Conservation (phyloP, 352 stramenopile species). For the Achlya hypogyna region DNA sequence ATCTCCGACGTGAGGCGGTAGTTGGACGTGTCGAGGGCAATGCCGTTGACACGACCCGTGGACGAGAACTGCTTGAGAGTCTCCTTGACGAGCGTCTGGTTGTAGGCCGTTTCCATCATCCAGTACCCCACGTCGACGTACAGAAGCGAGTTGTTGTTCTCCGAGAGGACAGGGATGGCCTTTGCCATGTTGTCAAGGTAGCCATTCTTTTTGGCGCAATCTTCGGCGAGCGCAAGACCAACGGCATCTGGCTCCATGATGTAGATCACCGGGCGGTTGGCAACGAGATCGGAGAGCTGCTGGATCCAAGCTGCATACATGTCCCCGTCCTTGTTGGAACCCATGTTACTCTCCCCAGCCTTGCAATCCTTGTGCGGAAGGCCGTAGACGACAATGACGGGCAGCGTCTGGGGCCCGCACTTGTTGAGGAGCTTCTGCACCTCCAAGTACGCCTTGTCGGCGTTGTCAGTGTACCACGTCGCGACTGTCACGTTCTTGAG, state of each 20-base stretch:
- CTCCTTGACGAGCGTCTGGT: slow-evolving; percentile 26
- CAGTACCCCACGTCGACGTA: slow-evolving; percentile 62
- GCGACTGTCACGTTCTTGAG: slow-evolving; percentile 50
- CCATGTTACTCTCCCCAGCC: slow-evolving; percentile 28
- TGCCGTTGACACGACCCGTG: slow-evolving; percentile 37
- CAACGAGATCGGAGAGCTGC: slow-evolving; percentile 32
- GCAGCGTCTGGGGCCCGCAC: slow-evolving; percentile 26
- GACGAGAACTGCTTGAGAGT: slow-evolving; percentile 32
- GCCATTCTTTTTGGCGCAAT: slow-evolving; percentile 28
- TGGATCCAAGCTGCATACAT: slow-evolving; percentile 46
- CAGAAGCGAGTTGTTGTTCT: slow-evolving; percentile 43
- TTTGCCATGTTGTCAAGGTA: slow-evolving; percentile 48
- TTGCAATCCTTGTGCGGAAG: slow-evolving; percentile 70
- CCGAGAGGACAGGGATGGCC: slow-evolving; percentile 34
- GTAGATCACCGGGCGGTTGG: slow-evolving; percentile 50
- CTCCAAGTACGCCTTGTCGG: slow-evolving; percentile 26
- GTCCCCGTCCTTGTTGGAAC: slow-evolving; percentile 30
- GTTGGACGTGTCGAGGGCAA: slow-evolving; percentile 64
- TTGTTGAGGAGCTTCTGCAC: slow-evolving; percentile 22
- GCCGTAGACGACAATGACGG: slow-evolving; percentile 56
- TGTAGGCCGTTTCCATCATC: slow-evolving; percentile 25
- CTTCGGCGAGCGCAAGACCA: slow-evolving; percentile 29
- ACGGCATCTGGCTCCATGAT: slow-evolving; percentile 57
- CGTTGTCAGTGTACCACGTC: slow-evolving; percentile 59
- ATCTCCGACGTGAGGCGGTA: slow-evolving; percentile 49